phyloP scores from a whole-genome alignment of 2,329 filamentous ascomycete species.

The Fusarium decemcellulare region DNA sequence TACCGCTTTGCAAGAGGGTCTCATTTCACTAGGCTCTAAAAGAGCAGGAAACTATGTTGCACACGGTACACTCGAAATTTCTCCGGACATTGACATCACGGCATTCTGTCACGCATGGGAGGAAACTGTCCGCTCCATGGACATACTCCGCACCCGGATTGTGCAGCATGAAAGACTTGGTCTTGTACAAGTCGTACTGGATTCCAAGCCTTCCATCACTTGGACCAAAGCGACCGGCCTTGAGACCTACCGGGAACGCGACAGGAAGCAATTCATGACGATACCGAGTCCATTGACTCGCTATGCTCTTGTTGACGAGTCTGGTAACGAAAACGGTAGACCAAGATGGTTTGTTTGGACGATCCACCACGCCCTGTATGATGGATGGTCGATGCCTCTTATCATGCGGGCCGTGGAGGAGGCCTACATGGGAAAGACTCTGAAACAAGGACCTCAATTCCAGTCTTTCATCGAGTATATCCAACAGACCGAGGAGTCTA shows the following conservation, averaged over 20 bases:
- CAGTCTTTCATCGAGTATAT: conserved; percentile 2
- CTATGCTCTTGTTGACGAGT: not conserved
- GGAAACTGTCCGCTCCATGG: not conserved
- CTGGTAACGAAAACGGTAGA: no score
- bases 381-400: not conserved
- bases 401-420: not conserved
- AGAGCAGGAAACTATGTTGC: not conserved
- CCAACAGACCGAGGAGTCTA: not conserved
- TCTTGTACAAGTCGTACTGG: not conserved
- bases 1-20: not conserved
- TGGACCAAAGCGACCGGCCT: not conserved
- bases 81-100: not conserved
- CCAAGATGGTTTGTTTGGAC: no score
- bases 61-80: not conserved
- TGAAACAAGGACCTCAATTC: not conserved
- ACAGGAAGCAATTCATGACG: not conserved
- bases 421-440: not conserved
- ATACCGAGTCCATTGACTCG: not conserved
- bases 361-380: no score
- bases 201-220: not conserved
- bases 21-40: not conserved
- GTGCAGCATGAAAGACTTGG: not conserved
- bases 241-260: not conserved
- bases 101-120: not conserved
- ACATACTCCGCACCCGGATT: not conserved